These are phyloP conservation scores for Prunus armeniaca DNA, from an alignment of 306 rosid genomes.

Conservation along the genomic window DNA sequence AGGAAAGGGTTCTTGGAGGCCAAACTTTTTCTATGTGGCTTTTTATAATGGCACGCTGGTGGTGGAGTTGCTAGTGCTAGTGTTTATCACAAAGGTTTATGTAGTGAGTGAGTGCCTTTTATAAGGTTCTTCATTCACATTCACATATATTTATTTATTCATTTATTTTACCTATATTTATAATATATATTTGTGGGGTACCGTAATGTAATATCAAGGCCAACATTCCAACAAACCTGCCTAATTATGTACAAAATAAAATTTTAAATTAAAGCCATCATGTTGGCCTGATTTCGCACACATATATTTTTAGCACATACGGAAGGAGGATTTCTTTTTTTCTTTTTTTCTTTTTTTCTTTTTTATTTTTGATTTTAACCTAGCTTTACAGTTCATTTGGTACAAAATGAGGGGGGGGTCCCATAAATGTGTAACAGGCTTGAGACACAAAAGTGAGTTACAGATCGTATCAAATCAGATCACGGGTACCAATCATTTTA, in stretches of 20 bases:
- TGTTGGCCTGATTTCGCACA: background rate
- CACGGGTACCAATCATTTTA: constrained; percentile 15
- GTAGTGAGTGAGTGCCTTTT: constrained; percentile 29
- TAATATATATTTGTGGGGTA: constrained; percentile 28
- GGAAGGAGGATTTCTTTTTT: background rate
- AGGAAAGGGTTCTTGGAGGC: constrained; percentile 19
- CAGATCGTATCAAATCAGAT: constrained; percentile 33
- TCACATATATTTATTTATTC: constrained; percentile 10
- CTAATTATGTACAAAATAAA: constrained; percentile 27
- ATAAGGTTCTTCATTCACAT: constrained; percentile 33
- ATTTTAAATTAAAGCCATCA: background rate
- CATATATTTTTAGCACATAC: constrained; percentile 10
- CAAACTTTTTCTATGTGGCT: constrained; percentile 17
- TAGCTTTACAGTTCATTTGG: constrained; percentile 36
- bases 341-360: background rate
- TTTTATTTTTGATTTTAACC: background rate
- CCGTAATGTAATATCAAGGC: constrained; percentile 10
- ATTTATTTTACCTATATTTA: background rate
- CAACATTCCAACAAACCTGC: constrained; percentile 57
- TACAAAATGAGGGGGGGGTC: constrained; percentile 25
- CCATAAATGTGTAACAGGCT: constrained; percentile 22
- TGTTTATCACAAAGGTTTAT: constrained; percentile 56
- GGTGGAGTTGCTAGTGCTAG: constrained; percentile 58
- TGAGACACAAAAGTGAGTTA: constrained; percentile 21
- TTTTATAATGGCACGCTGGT: constrained; percentile 48